Conservation (phyloP, 1,139 yeast genomes). For the Debaryomyces subglobosus region DNA sequence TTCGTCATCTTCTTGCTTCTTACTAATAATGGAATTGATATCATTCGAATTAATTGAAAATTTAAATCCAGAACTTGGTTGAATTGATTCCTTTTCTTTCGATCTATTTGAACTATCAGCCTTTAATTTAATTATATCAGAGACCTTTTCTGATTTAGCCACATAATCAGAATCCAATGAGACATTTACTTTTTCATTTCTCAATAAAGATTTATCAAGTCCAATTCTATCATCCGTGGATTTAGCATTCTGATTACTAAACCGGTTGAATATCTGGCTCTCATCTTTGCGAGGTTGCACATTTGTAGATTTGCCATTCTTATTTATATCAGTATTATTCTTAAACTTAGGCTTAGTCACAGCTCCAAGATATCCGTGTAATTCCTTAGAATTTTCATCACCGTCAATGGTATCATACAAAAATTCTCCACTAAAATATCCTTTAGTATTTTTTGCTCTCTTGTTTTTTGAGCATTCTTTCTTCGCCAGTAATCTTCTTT, state of each 20-base stretch:
- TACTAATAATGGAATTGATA: slow-evolving; percentile 26
- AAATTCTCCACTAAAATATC: slow-evolving; percentile 41
- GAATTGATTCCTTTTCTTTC: slow-evolving; percentile 15
- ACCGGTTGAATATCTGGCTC: slow-evolving; percentile 17
- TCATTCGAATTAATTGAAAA: slow-evolving; percentile 35
- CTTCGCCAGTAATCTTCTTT: slow-evolving; percentile 18
- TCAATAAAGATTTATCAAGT: slow-evolving; percentile 21
- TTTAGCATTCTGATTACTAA: slow-evolving; percentile 15
- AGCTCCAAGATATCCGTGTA: slow-evolving; percentile 37
- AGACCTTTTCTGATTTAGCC: slow-evolving; percentile 26
- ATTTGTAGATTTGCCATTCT: neutral
- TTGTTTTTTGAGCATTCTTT: slow-evolving; percentile 15
- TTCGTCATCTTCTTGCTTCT: slow-evolving; percentile 20
- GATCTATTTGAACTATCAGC: slow-evolving; percentile 10
- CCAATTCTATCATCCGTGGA: slow-evolving; percentile 22
- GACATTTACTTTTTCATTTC: slow-evolving; percentile 21
- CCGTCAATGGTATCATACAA: slow-evolving; percentile 34
- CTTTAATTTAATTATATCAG: slow-evolving; percentile 13
- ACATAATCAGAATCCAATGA: slow-evolving; percentile 33
- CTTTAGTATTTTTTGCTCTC: slow-evolving; percentile 23
- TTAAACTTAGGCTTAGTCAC: slow-evolving; percentile 34
- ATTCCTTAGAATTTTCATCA: slow-evolving; percentile 15
- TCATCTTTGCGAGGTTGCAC: slow-evolving; percentile 20
- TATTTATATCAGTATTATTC: neutral
- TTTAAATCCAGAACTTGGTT: slow-evolving; percentile 45